These are phyloP conservation scores for Rhodotorula sphaerocarpa DNA, from an alignment of 768 basidiomycete species.

Conservation along the genomic window DNA sequence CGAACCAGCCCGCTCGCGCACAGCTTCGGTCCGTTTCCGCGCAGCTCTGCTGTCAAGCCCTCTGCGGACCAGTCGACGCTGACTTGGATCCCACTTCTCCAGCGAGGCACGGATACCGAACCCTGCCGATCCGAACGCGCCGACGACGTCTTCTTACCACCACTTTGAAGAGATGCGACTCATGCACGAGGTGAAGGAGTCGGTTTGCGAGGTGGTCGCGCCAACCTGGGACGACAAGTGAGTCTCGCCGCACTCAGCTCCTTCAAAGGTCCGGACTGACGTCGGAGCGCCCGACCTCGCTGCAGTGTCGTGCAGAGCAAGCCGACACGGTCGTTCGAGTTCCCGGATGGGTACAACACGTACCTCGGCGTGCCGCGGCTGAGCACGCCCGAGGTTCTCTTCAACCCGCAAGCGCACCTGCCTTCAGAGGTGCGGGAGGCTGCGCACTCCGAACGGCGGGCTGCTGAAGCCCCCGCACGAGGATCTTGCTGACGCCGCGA, in stretches of 20 bases:
- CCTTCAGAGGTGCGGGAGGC: conserved; percentile 36
- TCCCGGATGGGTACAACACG: conserved; percentile 83
- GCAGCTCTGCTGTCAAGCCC: no score
- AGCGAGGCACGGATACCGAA: conserved; percentile 26
- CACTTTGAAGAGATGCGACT: conserved; percentile 54
- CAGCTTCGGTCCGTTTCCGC: conserved; percentile 71
- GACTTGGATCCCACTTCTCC: background rate
- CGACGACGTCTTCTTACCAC: conserved; percentile 74
- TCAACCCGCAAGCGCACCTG: conserved; percentile 55
- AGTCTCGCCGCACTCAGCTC: conserved; percentile 43
- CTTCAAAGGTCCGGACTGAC: no score
- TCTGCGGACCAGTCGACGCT: no score
- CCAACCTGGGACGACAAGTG: conserved; percentile 71
- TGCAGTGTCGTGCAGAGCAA: conserved; percentile 50
- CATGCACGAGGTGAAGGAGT: conserved; percentile 89
- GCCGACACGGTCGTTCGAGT: conserved; percentile 65
- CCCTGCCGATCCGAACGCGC: conserved; percentile 38
- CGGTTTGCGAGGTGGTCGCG: conserved; percentile 73
- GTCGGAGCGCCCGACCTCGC: no score
- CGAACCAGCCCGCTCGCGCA: conserved; percentile 58
- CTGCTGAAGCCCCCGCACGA: no score
- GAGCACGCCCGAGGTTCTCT: conserved; percentile 78
- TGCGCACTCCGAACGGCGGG: no score
- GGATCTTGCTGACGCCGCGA: no score
- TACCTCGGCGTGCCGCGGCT: conserved; percentile 70